phyloP scores from a whole-genome alignment of 345 rosid genomes.

The Cardamine chenopodiifolia region DNA sequence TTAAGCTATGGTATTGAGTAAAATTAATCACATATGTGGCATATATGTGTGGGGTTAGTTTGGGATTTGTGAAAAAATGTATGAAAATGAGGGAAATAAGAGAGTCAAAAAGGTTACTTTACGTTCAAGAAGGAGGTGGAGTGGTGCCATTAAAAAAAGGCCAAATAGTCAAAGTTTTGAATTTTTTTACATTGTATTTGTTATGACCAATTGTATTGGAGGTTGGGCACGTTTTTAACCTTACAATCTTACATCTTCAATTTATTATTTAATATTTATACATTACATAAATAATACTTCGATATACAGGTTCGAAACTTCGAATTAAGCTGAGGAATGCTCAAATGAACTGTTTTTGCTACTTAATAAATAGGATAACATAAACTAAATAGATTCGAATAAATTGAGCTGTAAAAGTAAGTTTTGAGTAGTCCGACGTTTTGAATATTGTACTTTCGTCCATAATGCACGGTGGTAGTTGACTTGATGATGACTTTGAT shows the following conservation, averaged over 20 bases:
- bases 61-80: slow-evolving; percentile 26
- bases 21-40: slow-evolving; percentile 19
- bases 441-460: slow-evolving; percentile 36
- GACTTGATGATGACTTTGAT: slow-evolving; percentile 37
- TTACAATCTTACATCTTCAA: neutral
- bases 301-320: slow-evolving; percentile 15
- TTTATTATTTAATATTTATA: neutral
- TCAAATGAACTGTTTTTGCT: neutral
- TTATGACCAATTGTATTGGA: slow-evolving; percentile 35
- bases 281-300: neutral
- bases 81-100: slow-evolving; percentile 19
- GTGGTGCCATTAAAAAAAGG: slow-evolving; percentile 43
- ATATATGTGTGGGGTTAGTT: slow-evolving; percentile 8
- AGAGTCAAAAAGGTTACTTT: slow-evolving; percentile 52
- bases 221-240: slow-evolving; percentile 24
- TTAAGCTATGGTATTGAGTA: slow-evolving; percentile 8
- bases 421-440: slow-evolving; percentile 34
- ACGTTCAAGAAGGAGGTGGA: slow-evolving; percentile 57
- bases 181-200: slow-evolving; percentile 39
- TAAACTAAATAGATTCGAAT: neutral
- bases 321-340: slow-evolving; percentile 2
- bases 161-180: slow-evolving; percentile 55
- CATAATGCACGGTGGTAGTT: slow-evolving; percentile 44
- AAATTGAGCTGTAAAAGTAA: slow-evolving; percentile 12
- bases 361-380: slow-evolving; percentile 13